phyloP scores from a whole-genome alignment of 805 yeast species.

The Barnettozyma siamensis region DNA sequence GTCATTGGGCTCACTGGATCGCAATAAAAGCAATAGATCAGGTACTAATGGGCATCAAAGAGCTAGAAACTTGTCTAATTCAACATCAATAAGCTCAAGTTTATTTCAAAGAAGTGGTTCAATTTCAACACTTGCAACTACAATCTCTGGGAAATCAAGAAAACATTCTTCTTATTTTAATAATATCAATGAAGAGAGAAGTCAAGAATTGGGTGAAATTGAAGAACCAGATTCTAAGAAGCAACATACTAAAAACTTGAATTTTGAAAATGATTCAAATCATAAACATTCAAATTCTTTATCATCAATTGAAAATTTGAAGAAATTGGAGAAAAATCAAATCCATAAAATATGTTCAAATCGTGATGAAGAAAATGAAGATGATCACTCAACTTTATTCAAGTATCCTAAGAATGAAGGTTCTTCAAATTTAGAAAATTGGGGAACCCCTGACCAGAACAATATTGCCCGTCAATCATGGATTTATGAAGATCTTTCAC shows the following conservation, averaged over 20 bases:
- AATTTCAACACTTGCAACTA: conserved; percentile 22
- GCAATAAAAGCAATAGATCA: conserved; percentile 10
- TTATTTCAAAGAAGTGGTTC: conserved; percentile 20
- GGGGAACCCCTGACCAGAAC: conserved; percentile 21
- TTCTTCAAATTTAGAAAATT: conserved; percentile 6
- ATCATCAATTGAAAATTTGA: conserved; percentile 20
- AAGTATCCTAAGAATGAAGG: too few relatives aligned
- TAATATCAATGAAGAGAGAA: conserved; percentile 3
- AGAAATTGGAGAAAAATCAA: conserved; percentile 20
- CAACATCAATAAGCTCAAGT: conserved; percentile 14
- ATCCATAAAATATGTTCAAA: conserved; percentile 17
- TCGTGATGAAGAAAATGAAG: too few relatives aligned
- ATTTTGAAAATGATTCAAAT: neutral
- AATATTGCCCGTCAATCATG: conserved; percentile 22
- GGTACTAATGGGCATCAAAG: too few relatives aligned
- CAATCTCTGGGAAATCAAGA: conserved; percentile 10
- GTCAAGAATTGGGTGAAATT: neutral
- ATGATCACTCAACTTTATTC: too few relatives aligned
- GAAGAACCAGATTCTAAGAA: neutral
- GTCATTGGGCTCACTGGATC: neutral
- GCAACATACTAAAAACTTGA: neutral
- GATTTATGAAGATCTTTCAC: conserved; percentile 19
- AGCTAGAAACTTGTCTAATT: conserved; percentile 8
- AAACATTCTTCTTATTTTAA: conserved; percentile 11
- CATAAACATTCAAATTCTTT: conserved; percentile 12